These are phyloP conservation scores for Quercus parvula DNA, from an alignment of 306 rosid species.

Conservation along the genomic window DNA sequence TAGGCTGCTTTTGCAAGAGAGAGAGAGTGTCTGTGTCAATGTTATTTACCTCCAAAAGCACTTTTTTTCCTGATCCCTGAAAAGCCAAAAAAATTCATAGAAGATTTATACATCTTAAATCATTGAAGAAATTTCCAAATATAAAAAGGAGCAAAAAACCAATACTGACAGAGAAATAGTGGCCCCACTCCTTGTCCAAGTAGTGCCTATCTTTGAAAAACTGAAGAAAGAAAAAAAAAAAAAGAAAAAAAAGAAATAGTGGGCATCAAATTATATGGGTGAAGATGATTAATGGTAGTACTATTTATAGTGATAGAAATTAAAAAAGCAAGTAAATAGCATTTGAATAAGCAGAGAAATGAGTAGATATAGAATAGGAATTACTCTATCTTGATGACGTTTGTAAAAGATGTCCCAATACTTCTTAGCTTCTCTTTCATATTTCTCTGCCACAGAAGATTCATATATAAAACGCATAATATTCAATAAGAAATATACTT, in stretches of 20 bases:
- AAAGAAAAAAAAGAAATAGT: not conserved
- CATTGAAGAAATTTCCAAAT: constrained; percentile 3
- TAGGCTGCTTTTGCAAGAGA: not conserved
- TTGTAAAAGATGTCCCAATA: constrained; percentile 95
- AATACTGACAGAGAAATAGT: constrained; percentile 70
- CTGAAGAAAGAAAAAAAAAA: constrained; percentile 31
- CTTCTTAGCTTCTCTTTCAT: constrained; percentile 84
- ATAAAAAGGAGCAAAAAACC: not conserved
- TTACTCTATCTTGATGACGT: constrained; percentile 77
- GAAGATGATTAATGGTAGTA: not conserved
- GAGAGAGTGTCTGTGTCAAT: not conserved
- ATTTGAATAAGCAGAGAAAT: not conserved
- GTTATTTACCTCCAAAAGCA: constrained; percentile 67
- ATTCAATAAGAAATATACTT: not conserved
- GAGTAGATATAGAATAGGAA: too few species aligned
- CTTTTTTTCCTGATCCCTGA: constrained; percentile 65
- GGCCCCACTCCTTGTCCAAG: constrained; percentile 97
- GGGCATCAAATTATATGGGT: not conserved
- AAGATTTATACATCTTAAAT: not conserved
- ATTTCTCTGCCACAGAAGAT: constrained; percentile 53
- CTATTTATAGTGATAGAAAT: too few species aligned
- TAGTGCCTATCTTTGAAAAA: constrained; percentile 89
- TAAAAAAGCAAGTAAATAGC: not conserved
- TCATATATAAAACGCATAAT: not conserved
- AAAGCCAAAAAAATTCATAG: constrained; percentile 3